Percentiles rank a stretch among this genome's conserved stretches.
phyloP scores from a whole-genome alignment of 2,329 filamentous ascomycete species.

The Cylindrodendrum hubeiense region DNA sequence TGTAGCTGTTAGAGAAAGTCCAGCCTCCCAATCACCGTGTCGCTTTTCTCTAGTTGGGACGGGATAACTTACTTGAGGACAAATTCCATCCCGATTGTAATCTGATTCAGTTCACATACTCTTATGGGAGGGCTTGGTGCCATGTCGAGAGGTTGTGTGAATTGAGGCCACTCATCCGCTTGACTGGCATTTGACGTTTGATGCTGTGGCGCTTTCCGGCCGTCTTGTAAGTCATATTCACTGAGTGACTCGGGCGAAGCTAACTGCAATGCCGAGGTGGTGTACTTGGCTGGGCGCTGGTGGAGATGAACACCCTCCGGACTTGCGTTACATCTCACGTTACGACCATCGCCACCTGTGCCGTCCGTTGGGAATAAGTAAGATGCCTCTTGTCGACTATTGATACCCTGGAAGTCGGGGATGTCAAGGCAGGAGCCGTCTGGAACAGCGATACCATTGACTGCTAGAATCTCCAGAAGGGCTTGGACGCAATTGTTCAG shows the following conservation, averaged over 20 bases:
- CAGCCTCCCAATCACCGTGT: background rate
- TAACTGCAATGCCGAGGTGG: background rate
- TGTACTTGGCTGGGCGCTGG: background rate
- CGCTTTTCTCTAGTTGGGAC: background rate
- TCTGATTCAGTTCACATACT: background rate
- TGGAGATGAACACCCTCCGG: background rate
- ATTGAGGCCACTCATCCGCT: background rate
- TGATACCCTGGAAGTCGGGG: background rate
- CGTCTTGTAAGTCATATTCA: background rate
- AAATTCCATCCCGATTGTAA: slow-evolving; percentile 49
- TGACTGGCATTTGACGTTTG: background rate
- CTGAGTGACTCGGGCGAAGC: background rate
- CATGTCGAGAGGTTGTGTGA: background rate
- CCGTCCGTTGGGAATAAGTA: background rate
- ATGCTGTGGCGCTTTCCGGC: background rate
- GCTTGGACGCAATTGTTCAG: slow-evolving; percentile 15
- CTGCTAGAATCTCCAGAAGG: background rate
- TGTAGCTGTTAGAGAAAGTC: background rate
- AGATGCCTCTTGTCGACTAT: background rate
- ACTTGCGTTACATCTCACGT: background rate
- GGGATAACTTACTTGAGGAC: slow-evolving; percentile 43
- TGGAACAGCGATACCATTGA: slow-evolving; percentile 8
- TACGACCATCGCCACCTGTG: background rate
- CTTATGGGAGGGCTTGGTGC: background rate
- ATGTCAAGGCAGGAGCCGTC: background rate